Percentiles rank a stretch among this genome's conserved stretches.
These are phyloP conservation scores for Dactylellina haptotyla DNA, from an alignment of 2,329 filamentous ascomycete genomes.

Conservation along the genomic window DNA sequence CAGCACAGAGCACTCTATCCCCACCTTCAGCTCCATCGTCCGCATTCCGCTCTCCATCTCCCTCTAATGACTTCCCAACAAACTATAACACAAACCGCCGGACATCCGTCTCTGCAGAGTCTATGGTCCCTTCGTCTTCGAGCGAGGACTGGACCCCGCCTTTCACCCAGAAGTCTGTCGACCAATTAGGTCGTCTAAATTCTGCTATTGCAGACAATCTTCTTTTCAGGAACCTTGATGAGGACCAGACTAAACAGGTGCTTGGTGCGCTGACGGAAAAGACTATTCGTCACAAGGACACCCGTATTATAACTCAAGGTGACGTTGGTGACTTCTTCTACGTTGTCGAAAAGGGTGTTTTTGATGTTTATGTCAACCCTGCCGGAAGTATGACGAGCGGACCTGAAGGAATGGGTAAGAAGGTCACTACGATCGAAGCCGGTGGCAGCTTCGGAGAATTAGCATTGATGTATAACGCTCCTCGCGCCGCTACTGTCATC, in stretches of 20 bases:
- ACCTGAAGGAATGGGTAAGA: slow-evolving; percentile 80
- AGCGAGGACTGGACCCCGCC: slow-evolving; percentile 93
- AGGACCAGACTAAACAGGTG: slow-evolving; percentile 88
- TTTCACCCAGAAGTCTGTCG: slow-evolving; percentile 80
- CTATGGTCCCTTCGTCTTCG: slow-evolving; percentile 84
- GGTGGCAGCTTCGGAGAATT: slow-evolving; percentile 97
- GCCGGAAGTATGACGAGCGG: slow-evolving; percentile 81
- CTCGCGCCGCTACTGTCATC: slow-evolving; percentile 91
- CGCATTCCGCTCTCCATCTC: slow-evolving; percentile 53
- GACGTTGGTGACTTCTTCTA: slow-evolving; percentile 98
- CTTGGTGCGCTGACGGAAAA: slow-evolving; percentile 93
- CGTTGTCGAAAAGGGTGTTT: slow-evolving; percentile 88
- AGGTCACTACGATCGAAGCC: slow-evolving; percentile 82
- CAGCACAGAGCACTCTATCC: slow-evolving; percentile 39
- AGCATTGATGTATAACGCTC: slow-evolving; percentile 98
- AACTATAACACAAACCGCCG: slow-evolving; percentile 94
- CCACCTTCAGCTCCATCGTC: slow-evolving; percentile 42
- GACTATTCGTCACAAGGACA: slow-evolving; percentile 88
- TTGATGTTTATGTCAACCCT: slow-evolving; percentile 89
- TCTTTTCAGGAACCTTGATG: slow-evolving; percentile 91
- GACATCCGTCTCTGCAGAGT: slow-evolving; percentile 96
- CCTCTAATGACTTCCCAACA: slow-evolving; percentile 76
- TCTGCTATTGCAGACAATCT: slow-evolving; percentile 88
- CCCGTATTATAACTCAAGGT: slow-evolving; percentile 92
- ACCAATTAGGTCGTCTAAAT: slow-evolving; percentile 82